A percentile compares a stretch with the other conserved stretches of the same genome.
These are phyloP conservation scores for Blastocladiella emersonii DNA, from an alignment of 371 early-diverging fungal species.

Conservation along the genomic window DNA sequence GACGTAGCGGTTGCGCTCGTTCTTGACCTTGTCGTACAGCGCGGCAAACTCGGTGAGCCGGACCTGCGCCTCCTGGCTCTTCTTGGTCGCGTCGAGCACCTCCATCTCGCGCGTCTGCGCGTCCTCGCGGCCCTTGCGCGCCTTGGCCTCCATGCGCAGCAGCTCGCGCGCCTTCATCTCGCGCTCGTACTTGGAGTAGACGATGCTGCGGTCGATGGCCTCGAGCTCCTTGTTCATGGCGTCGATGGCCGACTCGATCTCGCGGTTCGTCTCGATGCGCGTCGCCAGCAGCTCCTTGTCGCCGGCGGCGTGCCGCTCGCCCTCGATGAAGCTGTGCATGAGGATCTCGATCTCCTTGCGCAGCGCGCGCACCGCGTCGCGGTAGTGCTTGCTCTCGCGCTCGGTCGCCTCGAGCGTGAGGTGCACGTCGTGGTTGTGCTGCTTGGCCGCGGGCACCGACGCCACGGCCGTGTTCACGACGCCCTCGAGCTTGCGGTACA, in stretches of 20 bases:
- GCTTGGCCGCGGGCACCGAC: not conserved
- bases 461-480: not conserved
- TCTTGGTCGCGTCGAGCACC: slow-evolving; percentile 27
- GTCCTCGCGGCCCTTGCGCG: slow-evolving; percentile 25
- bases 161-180: slow-evolving; percentile 34
- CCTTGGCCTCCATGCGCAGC: slow-evolving; percentile 25
- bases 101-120: slow-evolving; percentile 22
- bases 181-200: slow-evolving; percentile 23
- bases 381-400: slow-evolving; percentile 20
- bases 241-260: slow-evolving; percentile 13
- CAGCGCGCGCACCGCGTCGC: slow-evolving; percentile 16
- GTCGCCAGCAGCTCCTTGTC: slow-evolving; percentile 22
- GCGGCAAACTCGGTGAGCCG: slow-evolving; percentile 31
- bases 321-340: slow-evolving; percentile 23
- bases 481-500: slow-evolving; percentile 4
- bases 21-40: slow-evolving; percentile 36
- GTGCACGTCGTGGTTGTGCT: slow-evolving; percentile 14
- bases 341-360: slow-evolving; percentile 27
- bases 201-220: not conserved
- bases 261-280: slow-evolving; percentile 2
- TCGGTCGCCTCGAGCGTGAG: slow-evolving; percentile 16
- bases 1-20: slow-evolving; percentile 42
- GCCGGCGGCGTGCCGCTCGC: slow-evolving; percentile 21
- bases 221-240: not conserved
- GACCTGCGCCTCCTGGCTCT: slow-evolving; percentile 22